Conservation (phyloP, 2,329 filamentous ascomycete species). For the Fusarium proliferatum region DNA sequence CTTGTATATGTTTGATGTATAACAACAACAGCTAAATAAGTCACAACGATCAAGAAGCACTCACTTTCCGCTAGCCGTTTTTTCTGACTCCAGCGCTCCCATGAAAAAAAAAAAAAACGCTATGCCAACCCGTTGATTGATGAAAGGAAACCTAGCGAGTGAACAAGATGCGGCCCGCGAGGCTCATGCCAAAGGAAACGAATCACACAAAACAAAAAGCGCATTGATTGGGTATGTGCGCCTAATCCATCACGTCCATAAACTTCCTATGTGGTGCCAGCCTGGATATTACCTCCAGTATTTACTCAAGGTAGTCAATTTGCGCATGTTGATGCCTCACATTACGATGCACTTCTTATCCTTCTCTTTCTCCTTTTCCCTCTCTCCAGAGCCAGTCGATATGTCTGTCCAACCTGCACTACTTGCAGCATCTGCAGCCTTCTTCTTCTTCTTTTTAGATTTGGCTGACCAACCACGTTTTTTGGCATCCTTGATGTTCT, state of each 20-base stretch:
- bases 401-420: conserved; percentile 66
- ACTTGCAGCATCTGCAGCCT: conserved; percentile 56
- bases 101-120: conserved; percentile 12
- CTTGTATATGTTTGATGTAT: conserved; percentile 3
- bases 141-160: conserved; percentile 27
- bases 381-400: conserved; percentile 46
- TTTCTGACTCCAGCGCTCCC: conserved; percentile 33
- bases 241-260: conserved; percentile 15
- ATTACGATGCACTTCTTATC: conserved; percentile 65
- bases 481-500: conserved; percentile 71
- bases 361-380: conserved; percentile 54
- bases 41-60: background rate
- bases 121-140: conserved; percentile 29
- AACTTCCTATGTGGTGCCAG: conserved; percentile 4
- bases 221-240: conserved; percentile 37
- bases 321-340: conserved; percentile 49
- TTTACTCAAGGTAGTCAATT: conserved; percentile 3
- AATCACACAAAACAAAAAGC: conserved; percentile 11
- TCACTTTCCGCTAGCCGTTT: conserved; percentile 20
- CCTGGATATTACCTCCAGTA: conserved; percentile 16
- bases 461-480: conserved; percentile 65
- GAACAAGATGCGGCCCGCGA: conserved; percentile 12
- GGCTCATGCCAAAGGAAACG: conserved; percentile 4
- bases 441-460: conserved; percentile 54
- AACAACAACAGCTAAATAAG: background rate